These are phyloP conservation scores for Pluteus cervinus DNA, from an alignment of 768 basidiomycete genomes.

Conservation along the genomic window DNA sequence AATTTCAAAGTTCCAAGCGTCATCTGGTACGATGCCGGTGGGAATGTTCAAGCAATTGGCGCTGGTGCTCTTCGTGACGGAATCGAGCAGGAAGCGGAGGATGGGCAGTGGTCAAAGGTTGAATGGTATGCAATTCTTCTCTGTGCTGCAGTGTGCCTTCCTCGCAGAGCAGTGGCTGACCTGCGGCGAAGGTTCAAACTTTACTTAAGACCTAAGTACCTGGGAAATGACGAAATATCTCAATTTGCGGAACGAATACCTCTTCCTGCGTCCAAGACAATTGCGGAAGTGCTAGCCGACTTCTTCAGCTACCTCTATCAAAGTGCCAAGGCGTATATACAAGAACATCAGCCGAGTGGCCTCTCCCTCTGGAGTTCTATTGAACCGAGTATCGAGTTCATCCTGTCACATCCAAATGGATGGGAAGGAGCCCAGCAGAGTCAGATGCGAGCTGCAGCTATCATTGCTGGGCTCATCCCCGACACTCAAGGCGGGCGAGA, in stretches of 20 bases:
- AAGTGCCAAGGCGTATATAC: slow-evolving; percentile 32
- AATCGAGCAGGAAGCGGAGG: slow-evolving; percentile 27
- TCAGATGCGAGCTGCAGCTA: slow-evolving; percentile 36
- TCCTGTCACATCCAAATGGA: slow-evolving; percentile 45
- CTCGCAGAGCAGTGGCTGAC: not conserved
- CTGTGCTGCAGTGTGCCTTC: too few relatives aligned
- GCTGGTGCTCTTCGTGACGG: slow-evolving; percentile 33
- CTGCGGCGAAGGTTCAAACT: slow-evolving; percentile 18
- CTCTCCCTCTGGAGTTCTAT: slow-evolving; percentile 31
- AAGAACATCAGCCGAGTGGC: slow-evolving; percentile 30
- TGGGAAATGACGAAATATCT: slow-evolving; percentile 10
- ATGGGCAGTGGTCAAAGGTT: slow-evolving; percentile 34
- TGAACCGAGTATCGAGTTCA: slow-evolving; percentile 28
- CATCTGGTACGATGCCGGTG: slow-evolving; percentile 34
- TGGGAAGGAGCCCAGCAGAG: slow-evolving; percentile 44
- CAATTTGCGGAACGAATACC: too few relatives aligned
- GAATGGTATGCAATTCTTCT: slow-evolving; percentile 29
- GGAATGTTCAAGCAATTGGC: slow-evolving; percentile 28
- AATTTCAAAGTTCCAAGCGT: slow-evolving; percentile 30
- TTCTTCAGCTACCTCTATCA: slow-evolving; percentile 34
- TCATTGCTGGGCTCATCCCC: slow-evolving; percentile 35
- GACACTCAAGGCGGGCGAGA: slow-evolving; percentile 25
- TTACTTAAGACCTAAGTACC: slow-evolving; percentile 12
- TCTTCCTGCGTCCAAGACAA: slow-evolving; percentile 28
- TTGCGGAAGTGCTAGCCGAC: slow-evolving; percentile 29